Base-by-base conservation (phyloP, 2,329 filamentous ascomycete genomes). In the Passalora sequoiae region DNA sequence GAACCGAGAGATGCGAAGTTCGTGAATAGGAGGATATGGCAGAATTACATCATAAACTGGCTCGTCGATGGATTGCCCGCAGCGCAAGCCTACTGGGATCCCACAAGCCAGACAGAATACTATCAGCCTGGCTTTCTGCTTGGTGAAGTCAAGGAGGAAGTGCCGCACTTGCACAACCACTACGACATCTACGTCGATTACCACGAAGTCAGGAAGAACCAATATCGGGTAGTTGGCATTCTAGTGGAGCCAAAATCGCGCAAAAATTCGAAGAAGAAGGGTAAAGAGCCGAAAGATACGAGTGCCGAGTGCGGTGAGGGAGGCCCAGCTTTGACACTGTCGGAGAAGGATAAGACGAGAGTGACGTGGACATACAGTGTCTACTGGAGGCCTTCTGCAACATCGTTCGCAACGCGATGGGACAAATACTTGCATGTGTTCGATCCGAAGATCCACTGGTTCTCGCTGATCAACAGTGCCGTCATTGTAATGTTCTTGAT, bases 391-490 rank as follows among this genome's bases (percentile, higher is more conserved):
- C 79, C 81, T 54, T 96, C 89, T 1, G 62, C 76, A 1, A 97
- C 89, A 1, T 86, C 85, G 1, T 98, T 94, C 83, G 92, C 92
- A 20, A 98, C 92, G 9, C 80, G 92, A 53, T 98, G 92, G 92
- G 92, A 98, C 74, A 97, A 95, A 69, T 97, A 97, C 64, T 76
- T 98, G 25, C 91, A 97, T 61, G 91, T 98, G 21, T 94, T 89
- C 62, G 89, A 97, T 65, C 89, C 92, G 40, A 94, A 92, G 73
- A 97, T 98, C 58, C 92, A 98, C 67, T 98, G 92, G 92, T 95
- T 97, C 72, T 96, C 89, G 47, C 80, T 98, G 38, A 86, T 97
- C 69, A 95, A 95, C 68, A 96, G 89, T 25, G 86, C 92, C 38
- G 82, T 97, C 32, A 94, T 98, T 50, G 89, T 98, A 38, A 77